These are phyloP conservation scores for Monascus purpureus DNA, from an alignment of 495 filamentous ascomycete genomes.

Conservation along the genomic window DNA sequence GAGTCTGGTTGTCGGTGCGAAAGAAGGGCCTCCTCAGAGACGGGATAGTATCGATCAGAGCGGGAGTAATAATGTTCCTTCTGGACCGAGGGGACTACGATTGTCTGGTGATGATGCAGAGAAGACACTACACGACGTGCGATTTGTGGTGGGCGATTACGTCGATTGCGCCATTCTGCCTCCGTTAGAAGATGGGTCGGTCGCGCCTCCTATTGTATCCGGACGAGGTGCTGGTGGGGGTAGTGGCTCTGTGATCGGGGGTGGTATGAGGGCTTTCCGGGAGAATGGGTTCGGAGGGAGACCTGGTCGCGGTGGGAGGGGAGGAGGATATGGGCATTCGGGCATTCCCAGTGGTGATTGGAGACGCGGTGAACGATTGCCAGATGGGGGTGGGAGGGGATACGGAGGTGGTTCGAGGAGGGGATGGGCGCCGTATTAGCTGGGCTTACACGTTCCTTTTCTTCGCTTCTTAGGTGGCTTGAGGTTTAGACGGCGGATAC, in stretches of 20 bases:
- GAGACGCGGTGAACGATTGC: slow-evolving; percentile 29
- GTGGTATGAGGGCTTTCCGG: slow-evolving; percentile 33
- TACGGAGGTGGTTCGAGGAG: slow-evolving; percentile 20
- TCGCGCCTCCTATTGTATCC: slow-evolving; percentile 40
- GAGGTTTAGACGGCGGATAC: not conserved
- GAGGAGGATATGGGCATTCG: slow-evolving; percentile 9
- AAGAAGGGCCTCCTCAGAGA: slow-evolving; percentile 16
- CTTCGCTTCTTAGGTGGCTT: not conserved
- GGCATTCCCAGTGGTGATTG: slow-evolving; percentile 26
- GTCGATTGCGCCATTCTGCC: slow-evolving; percentile 68
- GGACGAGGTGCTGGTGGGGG: slow-evolving; percentile 13
- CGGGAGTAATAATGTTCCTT: slow-evolving; percentile 5
- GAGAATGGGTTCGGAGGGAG: slow-evolving; percentile 31
- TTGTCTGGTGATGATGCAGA: slow-evolving; percentile 43
- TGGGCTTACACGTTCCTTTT: not conserved
- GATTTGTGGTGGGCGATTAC: slow-evolving; percentile 83
- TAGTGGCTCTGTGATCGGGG: slow-evolving; percentile 11
- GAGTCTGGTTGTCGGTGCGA: slow-evolving; percentile 53
- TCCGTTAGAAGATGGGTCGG: slow-evolving; percentile 58
- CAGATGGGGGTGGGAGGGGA: slow-evolving; percentile 22
- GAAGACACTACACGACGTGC: slow-evolving; percentile 58
- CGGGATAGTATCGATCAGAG: slow-evolving; percentile 37
- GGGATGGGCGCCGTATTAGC: slow-evolving; percentile 30
- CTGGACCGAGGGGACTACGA: slow-evolving; percentile 6
- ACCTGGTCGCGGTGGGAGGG: slow-evolving; percentile 14